Percentiles rank a stretch among this genome's conserved stretches.
These are phyloP conservation scores for Xylaria sp. DNA, from an alignment of 2,329 filamentous ascomycete species.

Conservation along the genomic window DNA sequence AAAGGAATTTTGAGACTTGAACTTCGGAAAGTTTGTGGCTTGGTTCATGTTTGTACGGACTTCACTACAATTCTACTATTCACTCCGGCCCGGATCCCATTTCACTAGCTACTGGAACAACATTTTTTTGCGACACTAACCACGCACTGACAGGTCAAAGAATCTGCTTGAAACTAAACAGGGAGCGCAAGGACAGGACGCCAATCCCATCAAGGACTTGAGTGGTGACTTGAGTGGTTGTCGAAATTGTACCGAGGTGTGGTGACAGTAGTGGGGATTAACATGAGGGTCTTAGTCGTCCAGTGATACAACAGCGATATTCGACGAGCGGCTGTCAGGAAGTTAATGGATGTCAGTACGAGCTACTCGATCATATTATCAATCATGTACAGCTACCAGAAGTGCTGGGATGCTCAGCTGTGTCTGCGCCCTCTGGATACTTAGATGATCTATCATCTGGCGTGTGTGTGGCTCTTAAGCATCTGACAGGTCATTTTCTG, in stretches of 20 bases:
- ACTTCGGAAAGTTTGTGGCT: neutral
- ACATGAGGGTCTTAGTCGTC: neutral
- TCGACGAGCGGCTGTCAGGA: neutral
- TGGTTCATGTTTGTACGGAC: slow-evolving; percentile 24
- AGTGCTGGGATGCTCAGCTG: slow-evolving; percentile 1
- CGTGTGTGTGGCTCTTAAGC: neutral
- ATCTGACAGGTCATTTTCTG: neutral
- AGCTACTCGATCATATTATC: slow-evolving; percentile 1
- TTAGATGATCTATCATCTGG: neutral
- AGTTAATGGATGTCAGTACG: neutral
- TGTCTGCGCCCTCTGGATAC: slow-evolving; percentile 1
- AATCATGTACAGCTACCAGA: neutral
- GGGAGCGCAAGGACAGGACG: neutral
- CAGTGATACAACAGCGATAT: neutral
- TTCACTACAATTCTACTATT: neutral
- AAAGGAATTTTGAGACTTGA: slow-evolving; percentile 5
- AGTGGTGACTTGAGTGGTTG: neutral
- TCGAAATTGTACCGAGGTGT: neutral
- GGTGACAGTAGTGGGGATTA: neutral
- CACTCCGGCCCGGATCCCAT: slow-evolving; percentile 12
- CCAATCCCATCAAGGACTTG: neutral
- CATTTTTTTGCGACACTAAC: slow-evolving; percentile 26
- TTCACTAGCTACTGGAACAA: slow-evolving; percentile 9
- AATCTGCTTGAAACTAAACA: slow-evolving; percentile 9
- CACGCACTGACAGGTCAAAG: slow-evolving; percentile 2